Percentiles rank a stretch among this genome's conserved stretches.
phyloP scores from a whole-genome alignment of 2,329 filamentous ascomycete species.

The Phaeoacremonium minimum region DNA sequence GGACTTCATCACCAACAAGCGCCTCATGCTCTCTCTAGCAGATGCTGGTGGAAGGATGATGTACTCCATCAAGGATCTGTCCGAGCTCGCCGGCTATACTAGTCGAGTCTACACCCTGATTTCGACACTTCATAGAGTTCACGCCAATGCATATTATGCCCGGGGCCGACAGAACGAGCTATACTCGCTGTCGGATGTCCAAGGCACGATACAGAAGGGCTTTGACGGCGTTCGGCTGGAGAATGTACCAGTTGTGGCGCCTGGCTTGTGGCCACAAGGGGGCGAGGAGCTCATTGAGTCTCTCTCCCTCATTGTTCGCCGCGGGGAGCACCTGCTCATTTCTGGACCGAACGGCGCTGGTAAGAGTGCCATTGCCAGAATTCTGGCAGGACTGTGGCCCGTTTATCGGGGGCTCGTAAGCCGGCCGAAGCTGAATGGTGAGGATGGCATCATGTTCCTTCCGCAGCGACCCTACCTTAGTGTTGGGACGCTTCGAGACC shows the following conservation, averaged over 20 bases:
- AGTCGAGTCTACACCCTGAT: slow-evolving; percentile 94
- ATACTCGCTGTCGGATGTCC: slow-evolving; percentile 85
- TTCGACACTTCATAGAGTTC: slow-evolving; percentile 87
- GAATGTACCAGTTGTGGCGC: slow-evolving; percentile 88
- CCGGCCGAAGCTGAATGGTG: slow-evolving; percentile 72
- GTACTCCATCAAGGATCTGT: slow-evolving; percentile 98
- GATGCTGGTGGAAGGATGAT: slow-evolving; percentile 98
- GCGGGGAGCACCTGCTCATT: slow-evolving; percentile 89
- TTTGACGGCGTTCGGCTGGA: slow-evolving; percentile 94
- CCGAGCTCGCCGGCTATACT: slow-evolving; percentile 92
- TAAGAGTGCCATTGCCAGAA: slow-evolving; percentile 81
- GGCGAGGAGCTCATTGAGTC: slow-evolving; percentile 89
- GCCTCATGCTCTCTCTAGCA: slow-evolving; percentile 93
- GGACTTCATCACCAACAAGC: slow-evolving; percentile 98
- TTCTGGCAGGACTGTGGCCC: slow-evolving; percentile 92
- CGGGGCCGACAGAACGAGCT: slow-evolving; percentile 69
- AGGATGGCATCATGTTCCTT: slow-evolving; percentile 97
- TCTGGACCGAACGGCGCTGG: slow-evolving; percentile 93
- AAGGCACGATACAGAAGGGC: slow-evolving; percentile 89
- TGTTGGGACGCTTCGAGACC: slow-evolving; percentile 88
- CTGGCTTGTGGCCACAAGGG: slow-evolving; percentile 79
- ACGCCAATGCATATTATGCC: slow-evolving; percentile 81
- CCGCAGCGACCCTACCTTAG: slow-evolving; percentile 91
- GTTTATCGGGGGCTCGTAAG: slow-evolving; percentile 91
- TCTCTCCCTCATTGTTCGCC: slow-evolving; percentile 82